Evolutionary conservation across 192 early-diverging fungal genomes (phyloP), one percentile per base, ranked within the genome.

Genomic region (Phycomyces blakesleeanus): DNA sequence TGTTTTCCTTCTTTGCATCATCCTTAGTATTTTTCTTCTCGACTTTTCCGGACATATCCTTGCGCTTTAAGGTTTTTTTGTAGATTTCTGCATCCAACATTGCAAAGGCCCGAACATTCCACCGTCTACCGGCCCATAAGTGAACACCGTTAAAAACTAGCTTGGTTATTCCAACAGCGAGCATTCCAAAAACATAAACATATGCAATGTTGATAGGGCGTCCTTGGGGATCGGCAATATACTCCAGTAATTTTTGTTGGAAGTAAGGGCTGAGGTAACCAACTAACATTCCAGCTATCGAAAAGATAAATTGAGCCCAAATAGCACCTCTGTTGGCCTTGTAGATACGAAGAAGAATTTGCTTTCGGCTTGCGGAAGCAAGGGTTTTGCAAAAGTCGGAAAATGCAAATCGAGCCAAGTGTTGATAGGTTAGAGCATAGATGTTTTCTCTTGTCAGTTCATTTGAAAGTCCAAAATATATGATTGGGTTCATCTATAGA

Each of bases 51-150:
- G 78, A 66, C 65, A 69, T 66, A 27, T 77, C 73, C 47, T 77
- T 78, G 51, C 76, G 61, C 12, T 71, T 64, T 38, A 83, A 51
- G 50, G 75, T 62, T 47, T 83, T 83, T 29, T 69, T 60, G 61
- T 79, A 83, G 0, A 83, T 69, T 22, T 77, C 73, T 10, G 80
- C 69, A 54, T 78, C 77, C 10, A 81, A 22, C 77, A 81, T 83
- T 6, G 73, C 62, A 11, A 73, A 73, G 16, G 78, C 62, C 37
- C 77, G 64, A 16, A 81, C 62, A 34, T 81, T 77, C 14, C 79
- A 59, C 44, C 81, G 73, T 51, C 79, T 61, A 9, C 79, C 77
- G 18, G 76, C 72, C 58, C 75, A 83, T 14, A 81, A 63, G 29
- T 77, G 75, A 27, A 76, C 65, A n/a, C 71, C 76, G 34, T 75